Conservation (phyloP, 345 rosid genomes). For the Gossypium turneri region DNA sequence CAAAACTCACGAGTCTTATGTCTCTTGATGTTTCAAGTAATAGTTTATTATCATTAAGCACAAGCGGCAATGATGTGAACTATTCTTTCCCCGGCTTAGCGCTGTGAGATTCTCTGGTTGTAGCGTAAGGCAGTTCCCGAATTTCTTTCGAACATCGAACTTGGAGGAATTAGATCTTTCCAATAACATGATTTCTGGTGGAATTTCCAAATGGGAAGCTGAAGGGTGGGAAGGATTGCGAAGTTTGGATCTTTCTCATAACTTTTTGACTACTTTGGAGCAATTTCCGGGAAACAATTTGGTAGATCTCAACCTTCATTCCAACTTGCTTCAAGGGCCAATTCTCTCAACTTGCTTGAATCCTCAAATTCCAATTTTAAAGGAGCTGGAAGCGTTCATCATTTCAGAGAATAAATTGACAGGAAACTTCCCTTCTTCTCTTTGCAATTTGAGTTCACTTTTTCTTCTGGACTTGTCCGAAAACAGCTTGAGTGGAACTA, state of each 20-base stretch:
- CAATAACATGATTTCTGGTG: not conserved
- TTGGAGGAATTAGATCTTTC: not conserved
- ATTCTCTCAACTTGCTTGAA: not conserved
- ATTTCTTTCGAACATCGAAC: not conserved
- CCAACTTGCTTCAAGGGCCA: not conserved
- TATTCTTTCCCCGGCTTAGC: not conserved
- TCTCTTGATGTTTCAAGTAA: not conserved
- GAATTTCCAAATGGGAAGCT: not conserved
- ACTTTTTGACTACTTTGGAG: not conserved
- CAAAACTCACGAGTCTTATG: not conserved
- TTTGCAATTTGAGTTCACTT: not conserved
- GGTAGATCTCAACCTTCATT: not conserved
- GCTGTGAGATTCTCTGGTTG: not conserved
- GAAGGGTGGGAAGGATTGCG: not conserved
- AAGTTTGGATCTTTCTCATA: not conserved
- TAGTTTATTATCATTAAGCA: not conserved
- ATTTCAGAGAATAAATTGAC: not conserved
- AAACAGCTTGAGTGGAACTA: not conserved
- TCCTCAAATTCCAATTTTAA: not conserved
- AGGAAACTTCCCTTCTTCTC: not conserved
- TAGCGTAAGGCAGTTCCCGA: not conserved
- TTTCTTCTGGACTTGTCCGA: not conserved
- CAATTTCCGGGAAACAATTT: not conserved
- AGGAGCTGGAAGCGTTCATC: accelerated
- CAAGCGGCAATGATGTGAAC: not conserved